Evolutionary conservation across 495 filamentous ascomycete species (phyloP).

Genomic region (Beverwykella pulmonaria): DNA sequence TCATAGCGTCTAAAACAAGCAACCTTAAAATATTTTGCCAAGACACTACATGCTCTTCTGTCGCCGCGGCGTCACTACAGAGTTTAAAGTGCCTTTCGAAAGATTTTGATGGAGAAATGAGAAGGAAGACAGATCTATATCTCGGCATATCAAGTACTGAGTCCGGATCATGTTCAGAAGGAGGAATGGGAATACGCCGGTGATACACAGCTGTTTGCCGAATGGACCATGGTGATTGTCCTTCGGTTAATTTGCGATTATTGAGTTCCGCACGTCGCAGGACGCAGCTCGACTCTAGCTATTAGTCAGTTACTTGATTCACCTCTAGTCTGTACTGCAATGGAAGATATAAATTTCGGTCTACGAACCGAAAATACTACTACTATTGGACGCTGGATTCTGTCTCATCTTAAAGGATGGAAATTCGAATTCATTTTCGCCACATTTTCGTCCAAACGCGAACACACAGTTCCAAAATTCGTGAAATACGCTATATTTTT

Average conservation of each 20-base stretch:
- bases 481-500: constrained; percentile 4
- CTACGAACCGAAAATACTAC: constrained; percentile 3
- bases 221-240: constrained; percentile 41
- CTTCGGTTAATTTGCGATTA: constrained; percentile 18
- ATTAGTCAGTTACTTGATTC: constrained; percentile 3
- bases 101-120: constrained; percentile 42
- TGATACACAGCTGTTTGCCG: constrained; percentile 44
- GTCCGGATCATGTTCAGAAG: constrained; percentile 3
- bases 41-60: not conserved
- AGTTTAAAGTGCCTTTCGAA: constrained; percentile 16
- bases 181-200: constrained; percentile 21
- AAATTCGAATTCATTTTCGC: constrained; percentile 31
- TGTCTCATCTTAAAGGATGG: constrained; percentile 8
- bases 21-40: constrained; percentile 11
- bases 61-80: not conserved
- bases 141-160: not conserved
- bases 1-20: constrained; percentile 19
- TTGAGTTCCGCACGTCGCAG: constrained; percentile 41
- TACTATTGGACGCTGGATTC: constrained; percentile 3
- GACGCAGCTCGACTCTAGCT: constrained; percentile 40
- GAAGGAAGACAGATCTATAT: constrained; percentile 36
- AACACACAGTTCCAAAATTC: constrained; percentile 21
- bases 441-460: constrained; percentile 16
- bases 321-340: not conserved
- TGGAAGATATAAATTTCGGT: not conserved